Conservation (phyloP, 345 rosid genomes). For the Boechera stricta region DNA sequence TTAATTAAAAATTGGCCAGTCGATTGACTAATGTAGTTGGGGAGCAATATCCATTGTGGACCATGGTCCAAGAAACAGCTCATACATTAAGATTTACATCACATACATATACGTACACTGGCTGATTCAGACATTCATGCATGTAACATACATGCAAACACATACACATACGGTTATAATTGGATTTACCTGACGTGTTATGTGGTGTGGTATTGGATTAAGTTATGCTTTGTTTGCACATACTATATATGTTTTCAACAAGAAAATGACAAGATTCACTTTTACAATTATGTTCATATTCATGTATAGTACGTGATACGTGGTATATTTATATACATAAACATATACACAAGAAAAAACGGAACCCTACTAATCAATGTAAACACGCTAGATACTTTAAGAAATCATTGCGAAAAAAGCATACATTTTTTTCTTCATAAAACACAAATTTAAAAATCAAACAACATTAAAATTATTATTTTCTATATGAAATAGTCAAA, state of each 20-base stretch:
- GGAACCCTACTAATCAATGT: background rate
- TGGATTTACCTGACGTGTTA: slow-evolving; percentile 8
- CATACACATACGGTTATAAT: background rate
- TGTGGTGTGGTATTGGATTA: slow-evolving; percentile 16
- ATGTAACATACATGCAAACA: background rate
- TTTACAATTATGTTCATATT: background rate
- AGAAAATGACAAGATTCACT: slow-evolving; percentile 27
- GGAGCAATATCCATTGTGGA: slow-evolving; percentile 45
- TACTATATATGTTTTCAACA: background rate
- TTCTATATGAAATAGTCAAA: slow-evolving; percentile 12
- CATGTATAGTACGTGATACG: background rate
- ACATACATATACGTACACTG: slow-evolving; percentile 19
- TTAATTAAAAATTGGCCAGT: slow-evolving; percentile 27
- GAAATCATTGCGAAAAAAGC: background rate
- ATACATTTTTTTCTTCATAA: background rate
- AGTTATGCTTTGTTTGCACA: slow-evolving; percentile 8
- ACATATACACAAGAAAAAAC: background rate
- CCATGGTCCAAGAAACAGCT: slow-evolving; percentile 51
- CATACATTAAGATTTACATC: slow-evolving; percentile 36
- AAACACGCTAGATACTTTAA: background rate
- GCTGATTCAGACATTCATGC: slow-evolving; percentile 18
- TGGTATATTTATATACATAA: background rate
- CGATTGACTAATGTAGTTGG: slow-evolving; percentile 48
- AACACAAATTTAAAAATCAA: background rate
- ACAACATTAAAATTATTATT: background rate